These are phyloP conservation scores for Tulasnella calospora DNA, from an alignment of 768 basidiomycete genomes.

Conservation along the genomic window DNA sequence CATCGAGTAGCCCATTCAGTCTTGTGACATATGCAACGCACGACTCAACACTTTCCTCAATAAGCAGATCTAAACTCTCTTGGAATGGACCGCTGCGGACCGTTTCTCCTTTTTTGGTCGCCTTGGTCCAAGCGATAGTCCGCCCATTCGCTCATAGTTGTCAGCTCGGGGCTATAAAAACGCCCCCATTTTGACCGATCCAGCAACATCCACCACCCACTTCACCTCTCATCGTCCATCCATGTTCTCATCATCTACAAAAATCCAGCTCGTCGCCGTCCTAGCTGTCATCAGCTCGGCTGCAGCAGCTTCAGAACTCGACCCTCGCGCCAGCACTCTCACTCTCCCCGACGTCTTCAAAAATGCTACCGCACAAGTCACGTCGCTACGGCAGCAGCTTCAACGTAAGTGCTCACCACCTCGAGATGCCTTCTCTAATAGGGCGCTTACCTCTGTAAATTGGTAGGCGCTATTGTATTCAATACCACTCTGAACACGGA, in stretches of 20 bases:
- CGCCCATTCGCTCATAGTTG: not conserved
- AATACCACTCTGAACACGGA: not conserved
- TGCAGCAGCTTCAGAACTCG: not conserved
- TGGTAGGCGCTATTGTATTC: not conserved
- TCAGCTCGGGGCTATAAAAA: not conserved
- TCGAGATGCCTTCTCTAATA: not conserved
- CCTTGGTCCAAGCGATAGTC: not conserved
- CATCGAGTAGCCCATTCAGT: not conserved
- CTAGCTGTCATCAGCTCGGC: not conserved
- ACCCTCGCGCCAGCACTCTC: not conserved
- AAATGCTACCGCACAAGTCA: not conserved
- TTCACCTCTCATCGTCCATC: not conserved
- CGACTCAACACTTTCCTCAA: not conserved
- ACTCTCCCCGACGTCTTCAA: not conserved
- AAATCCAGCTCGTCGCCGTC: not conserved
- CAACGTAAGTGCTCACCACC: not conserved
- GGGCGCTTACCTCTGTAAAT: not conserved
- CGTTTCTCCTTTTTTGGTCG: not conserved
- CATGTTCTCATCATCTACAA: not conserved
- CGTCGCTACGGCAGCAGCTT: not conserved
- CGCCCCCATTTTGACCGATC: not conserved
- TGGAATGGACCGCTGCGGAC: not conserved
- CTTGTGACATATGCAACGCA: not conserved
- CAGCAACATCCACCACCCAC: not conserved
- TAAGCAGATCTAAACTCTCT: not conserved